Evolutionary conservation across 805 yeast genomes (phyloP).

Genomic region (Wickerhamomyces kurtzmanii): DNA sequence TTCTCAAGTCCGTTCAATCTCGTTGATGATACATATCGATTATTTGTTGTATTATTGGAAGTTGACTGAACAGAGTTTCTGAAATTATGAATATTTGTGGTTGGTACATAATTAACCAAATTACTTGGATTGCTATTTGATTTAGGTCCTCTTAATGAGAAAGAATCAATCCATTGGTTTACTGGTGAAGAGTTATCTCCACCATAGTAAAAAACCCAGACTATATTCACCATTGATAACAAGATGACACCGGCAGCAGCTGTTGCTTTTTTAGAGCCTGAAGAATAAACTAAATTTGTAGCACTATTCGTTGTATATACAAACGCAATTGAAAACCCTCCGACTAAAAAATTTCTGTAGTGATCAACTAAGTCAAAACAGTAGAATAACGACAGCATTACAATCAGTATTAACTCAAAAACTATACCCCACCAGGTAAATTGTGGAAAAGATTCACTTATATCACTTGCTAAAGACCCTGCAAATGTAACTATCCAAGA

Average conservation of each 20-base stretch:
- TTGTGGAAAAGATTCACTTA: slow-evolving; percentile 47
- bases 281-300: slow-evolving; percentile 66
- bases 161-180: slow-evolving; percentile 78
- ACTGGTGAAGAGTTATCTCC: slow-evolving; percentile 85
- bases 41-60: slow-evolving; percentile 10
- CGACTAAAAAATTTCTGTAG: slow-evolving; percentile 42
- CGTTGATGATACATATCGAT: slow-evolving; percentile 34
- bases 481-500: slow-evolving; percentile 88
- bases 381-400: slow-evolving; percentile 41
- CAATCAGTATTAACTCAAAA: slow-evolving; percentile 56
- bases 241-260: slow-evolving; percentile 91
- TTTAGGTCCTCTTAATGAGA: slow-evolving; percentile 45
- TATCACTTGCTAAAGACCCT: slow-evolving; percentile 61
- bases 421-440: slow-evolving; percentile 97
- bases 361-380: slow-evolving; percentile 55
- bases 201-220: slow-evolving; percentile 87
- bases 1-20: slow-evolving; percentile 57
- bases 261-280: slow-evolving; percentile 60
- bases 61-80: slow-evolving; percentile 8
- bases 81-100: slow-evolving; percentile 4
- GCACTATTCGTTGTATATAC: slow-evolving; percentile 80
- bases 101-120: slow-evolving; percentile 4
- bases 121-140: slow-evolving; percentile 19
- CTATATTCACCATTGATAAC: slow-evolving; percentile 67
- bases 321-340: slow-evolving; percentile 52